Percentiles rank a stretch among this genome's conserved stretches.
Conservation (phyloP, 441 rosid species). For the Raphanus hybrid region DNA sequence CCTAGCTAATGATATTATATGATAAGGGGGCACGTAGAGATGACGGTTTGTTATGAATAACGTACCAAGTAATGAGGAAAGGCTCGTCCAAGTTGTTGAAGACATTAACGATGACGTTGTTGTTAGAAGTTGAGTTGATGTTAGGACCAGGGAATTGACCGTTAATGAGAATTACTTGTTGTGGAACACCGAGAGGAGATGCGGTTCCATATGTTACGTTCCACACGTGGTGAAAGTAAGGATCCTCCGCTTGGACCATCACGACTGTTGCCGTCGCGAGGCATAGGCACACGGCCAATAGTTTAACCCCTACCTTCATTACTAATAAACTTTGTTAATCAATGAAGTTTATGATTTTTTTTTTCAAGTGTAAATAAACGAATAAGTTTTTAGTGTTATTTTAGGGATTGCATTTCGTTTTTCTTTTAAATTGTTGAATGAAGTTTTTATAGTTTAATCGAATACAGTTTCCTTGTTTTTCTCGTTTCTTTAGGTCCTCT, state of each 20-base stretch:
- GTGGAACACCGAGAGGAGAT: constrained; percentile 60
- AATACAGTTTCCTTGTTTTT: constrained; percentile 18
- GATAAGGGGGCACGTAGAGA: neutral
- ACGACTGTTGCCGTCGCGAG: constrained; percentile 25
- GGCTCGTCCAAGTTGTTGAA: constrained; percentile 69
- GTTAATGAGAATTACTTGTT: constrained; percentile 65
- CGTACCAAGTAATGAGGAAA: constrained; percentile 57
- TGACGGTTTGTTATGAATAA: neutral
- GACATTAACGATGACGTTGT: constrained; percentile 59
- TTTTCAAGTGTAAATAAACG: neutral
- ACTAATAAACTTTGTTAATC: neutral
- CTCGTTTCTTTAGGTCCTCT: constrained; percentile 25
- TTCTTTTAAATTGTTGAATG: constrained; percentile 16
- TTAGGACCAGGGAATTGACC: constrained; percentile 64
- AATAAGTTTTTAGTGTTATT: neutral
- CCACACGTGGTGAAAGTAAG: constrained; percentile 61
- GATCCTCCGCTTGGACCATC: constrained; percentile 54
- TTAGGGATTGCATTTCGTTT: neutral
- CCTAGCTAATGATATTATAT: neutral
- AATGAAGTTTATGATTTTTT: neutral
- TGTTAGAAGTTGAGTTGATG: constrained; percentile 61
- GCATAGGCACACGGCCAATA: constrained; percentile 32
- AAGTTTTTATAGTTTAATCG: constrained; percentile 27
- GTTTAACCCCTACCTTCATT: constrained; percentile 44
- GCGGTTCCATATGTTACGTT: constrained; percentile 63